Conservation (phyloP, 2,329 filamentous ascomycete species). For the Fusarium devonianum region DNA sequence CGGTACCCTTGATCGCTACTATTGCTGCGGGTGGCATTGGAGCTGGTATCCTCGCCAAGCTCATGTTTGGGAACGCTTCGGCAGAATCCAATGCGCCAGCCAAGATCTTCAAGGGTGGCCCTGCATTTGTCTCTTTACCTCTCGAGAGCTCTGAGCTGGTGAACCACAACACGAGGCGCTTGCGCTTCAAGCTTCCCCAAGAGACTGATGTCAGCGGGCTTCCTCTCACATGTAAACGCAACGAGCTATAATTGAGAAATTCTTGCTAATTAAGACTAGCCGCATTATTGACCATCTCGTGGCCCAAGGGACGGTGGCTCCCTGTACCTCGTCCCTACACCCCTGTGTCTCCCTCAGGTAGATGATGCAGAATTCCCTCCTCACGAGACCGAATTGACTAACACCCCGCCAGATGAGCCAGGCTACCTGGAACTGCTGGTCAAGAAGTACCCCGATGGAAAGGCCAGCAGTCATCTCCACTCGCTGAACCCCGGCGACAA, state of each 20-base stretch:
- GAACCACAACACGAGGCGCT: constrained; percentile 65
- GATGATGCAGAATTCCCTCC: accelerated
- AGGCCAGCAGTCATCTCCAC: constrained; percentile 71
- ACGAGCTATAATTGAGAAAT: background rate
- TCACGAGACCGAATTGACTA: accelerated
- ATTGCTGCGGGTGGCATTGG: constrained; percentile 33
- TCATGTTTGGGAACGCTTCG: constrained; percentile 33
- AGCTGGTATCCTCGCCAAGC: constrained; percentile 24
- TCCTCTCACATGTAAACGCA: constrained; percentile 54
- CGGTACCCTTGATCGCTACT: constrained; percentile 34
- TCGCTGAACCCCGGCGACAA: constrained; percentile 67
- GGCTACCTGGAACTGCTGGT: constrained; percentile 70
- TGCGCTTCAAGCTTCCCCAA: constrained; percentile 63
- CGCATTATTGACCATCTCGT: constrained; percentile 67
- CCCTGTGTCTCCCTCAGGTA: constrained; percentile 52
- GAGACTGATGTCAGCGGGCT: constrained; percentile 57
- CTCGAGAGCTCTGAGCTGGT: constrained; percentile 60
- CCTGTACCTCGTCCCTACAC: constrained; percentile 73
- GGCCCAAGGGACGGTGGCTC: constrained; percentile 62
- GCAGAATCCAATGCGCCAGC: constrained; percentile 25
- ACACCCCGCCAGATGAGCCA: constrained; percentile 51
- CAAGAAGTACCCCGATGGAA: constrained; percentile 72
- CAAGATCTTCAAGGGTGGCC: constrained; percentile 47
- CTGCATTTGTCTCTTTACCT: constrained; percentile 55
- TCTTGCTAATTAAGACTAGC: constrained; percentile 42